phyloP scores from a whole-genome alignment of 805 yeast genomes.

The Barnettozyma sucrosica region DNA sequence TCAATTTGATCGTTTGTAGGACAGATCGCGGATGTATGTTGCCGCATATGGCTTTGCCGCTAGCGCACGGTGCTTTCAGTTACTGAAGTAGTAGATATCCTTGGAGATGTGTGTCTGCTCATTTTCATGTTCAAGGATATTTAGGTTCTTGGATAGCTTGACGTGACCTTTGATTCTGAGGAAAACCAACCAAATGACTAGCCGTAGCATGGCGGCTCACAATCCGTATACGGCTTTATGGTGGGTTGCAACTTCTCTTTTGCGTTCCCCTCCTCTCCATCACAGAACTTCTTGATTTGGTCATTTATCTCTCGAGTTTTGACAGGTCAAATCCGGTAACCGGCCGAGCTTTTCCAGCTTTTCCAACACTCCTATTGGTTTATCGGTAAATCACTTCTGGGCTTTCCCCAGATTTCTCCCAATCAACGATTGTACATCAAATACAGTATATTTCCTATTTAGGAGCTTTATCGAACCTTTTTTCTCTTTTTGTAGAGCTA shows the following conservation, averaged over 20 bases:
- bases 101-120: too few species aligned
- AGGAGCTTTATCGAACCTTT: not conserved
- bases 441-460: not conserved
- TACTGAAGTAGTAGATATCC: too few species aligned
- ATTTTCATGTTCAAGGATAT: too few species aligned
- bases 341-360: not conserved
- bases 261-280: not conserved
- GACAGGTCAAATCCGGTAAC: not conserved
- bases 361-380: not conserved
- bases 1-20: not conserved
- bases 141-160: too few species aligned
- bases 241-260: too few species aligned
- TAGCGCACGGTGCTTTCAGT: not conserved
- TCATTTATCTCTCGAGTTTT: not conserved
- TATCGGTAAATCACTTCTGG: not conserved
- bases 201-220: too few species aligned
- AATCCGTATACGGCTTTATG: too few species aligned
- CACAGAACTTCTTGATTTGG: not conserved
- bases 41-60: not conserved
- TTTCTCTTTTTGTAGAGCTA: not conserved
- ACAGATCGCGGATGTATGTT: not conserved
- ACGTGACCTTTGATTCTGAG: too few species aligned
- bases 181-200: too few species aligned
- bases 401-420: not conserved
- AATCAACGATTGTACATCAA: not conserved